phyloP scores from a whole-genome alignment of 2,329 filamentous ascomycete genomes.

The Thelonectria rubi region DNA sequence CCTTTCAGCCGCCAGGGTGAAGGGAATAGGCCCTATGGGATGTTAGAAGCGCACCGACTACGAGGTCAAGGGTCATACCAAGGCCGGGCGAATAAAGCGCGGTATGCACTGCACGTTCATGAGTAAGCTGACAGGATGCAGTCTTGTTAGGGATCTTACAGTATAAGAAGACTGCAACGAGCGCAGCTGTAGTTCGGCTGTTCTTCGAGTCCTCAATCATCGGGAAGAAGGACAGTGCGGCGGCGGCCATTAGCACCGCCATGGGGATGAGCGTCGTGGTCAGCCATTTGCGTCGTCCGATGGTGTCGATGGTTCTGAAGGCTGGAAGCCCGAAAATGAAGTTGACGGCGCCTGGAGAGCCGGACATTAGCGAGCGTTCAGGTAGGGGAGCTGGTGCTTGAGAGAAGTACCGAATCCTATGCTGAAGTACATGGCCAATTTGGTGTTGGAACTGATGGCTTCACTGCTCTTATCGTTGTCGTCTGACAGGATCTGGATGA shows the following conservation, averaged over 20 bases:
- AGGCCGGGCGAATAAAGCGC: conserved; percentile 51
- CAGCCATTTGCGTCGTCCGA: conserved; percentile 55
- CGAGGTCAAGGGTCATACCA: conserved; percentile 35
- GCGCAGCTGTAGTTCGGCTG: conserved; percentile 30
- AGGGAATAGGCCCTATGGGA: conserved; percentile 51
- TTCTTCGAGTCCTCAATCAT: conserved; percentile 27
- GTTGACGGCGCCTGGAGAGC: conserved; percentile 48
- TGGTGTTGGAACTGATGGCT: background rate
- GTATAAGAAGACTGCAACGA: conserved; percentile 50
- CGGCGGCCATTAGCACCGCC: conserved; percentile 52
- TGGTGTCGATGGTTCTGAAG: conserved; percentile 43
- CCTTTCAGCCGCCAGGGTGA: conserved; percentile 57
- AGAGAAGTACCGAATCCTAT: conserved; percentile 7
- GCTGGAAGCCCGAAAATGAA: conserved; percentile 53
- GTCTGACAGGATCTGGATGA: background rate
- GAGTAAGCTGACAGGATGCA: background rate
- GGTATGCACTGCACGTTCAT: conserved; percentile 45
- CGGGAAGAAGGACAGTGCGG: conserved; percentile 45
- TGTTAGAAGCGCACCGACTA: background rate
- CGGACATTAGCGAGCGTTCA: background rate
- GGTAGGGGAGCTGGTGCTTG: background rate
- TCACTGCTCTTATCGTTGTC: too few species aligned
- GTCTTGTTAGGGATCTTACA: conserved; percentile 20
- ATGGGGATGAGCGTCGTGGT: conserved; percentile 54
- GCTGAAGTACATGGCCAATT: background rate